Conservation (phyloP, 306 rosid species). For the Sechiopsis laciniata region DNA sequence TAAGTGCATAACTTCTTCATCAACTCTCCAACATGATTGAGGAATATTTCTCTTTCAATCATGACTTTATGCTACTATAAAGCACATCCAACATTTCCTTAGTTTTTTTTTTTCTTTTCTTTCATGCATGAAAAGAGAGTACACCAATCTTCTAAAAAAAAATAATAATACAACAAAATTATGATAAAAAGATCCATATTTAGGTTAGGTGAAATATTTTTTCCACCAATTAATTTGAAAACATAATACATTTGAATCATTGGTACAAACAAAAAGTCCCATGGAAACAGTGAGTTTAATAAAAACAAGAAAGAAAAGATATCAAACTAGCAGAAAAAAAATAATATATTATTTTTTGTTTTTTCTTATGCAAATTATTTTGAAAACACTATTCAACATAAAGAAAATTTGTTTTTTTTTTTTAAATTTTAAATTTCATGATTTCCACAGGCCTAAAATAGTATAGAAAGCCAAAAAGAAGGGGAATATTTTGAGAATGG, state of each 20-base stretch:
- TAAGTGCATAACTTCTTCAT: neutral
- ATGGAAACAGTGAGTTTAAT: neutral
- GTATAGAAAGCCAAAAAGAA: neutral
- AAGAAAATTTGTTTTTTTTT: neutral
- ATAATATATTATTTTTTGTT: neutral
- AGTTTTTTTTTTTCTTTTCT: neutral
- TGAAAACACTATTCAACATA: neutral
- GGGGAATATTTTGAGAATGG: too few relatives aligned
- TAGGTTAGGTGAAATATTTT: neutral
- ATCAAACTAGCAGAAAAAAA: neutral
- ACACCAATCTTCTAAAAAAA: too few relatives aligned
- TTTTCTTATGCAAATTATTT: neutral
- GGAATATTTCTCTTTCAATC: slow-evolving; percentile 17
- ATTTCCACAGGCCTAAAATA: neutral
- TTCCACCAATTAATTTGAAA: neutral
- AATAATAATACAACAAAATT: neutral
- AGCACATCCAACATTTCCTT: neutral
- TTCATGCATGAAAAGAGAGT: neutral
- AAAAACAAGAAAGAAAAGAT: neutral
- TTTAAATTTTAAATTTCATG: too few relatives aligned
- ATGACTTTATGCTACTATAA: neutral
- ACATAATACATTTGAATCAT: neutral
- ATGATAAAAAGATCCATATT: neutral
- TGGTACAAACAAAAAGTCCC: neutral
- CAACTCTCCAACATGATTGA: slow-evolving; percentile 21